Base-by-base conservation (phyloP, 257 asterid genomes). In the Jaltomata sinuosa region DNA sequence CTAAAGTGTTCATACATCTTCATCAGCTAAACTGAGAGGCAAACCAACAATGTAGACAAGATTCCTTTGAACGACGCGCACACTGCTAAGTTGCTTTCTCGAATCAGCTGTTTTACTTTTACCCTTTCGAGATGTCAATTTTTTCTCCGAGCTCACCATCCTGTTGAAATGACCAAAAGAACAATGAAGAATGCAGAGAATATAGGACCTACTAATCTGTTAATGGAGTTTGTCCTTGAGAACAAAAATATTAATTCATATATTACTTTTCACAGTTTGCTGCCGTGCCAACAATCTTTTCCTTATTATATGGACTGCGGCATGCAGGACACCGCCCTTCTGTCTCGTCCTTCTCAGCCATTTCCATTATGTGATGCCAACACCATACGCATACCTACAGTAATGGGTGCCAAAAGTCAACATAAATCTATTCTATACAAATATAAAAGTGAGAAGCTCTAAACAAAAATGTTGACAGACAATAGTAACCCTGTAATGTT, bases 261-360 rank as follows among this genome's bases (percentile, higher is more conserved):
- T 25, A 79, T 45, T 86, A 97, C 99, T 94, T 93, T 85, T 87
- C 98, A 90, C 98, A 90, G 57, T 87, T 93, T 81, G 97, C 92
- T 54, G 96, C 86, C 69, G 64, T 95, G 83, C 94, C 98, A 78
- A 95, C 98, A 90, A 97, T 91, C 93, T 93, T 97, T 86, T 97
- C 98, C 93, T 97, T 97, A 90, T 97, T 92, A 90, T 97, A 97
- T 89, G 98, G 95, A 85, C 89, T 85, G 79, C 99, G 98, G 85
- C 99, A 97, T 85, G 98, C 99, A 27, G 99, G 99, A 87, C 99
- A 97, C 22, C 99, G 97, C 53, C 99, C 98, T 86, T 92, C 97
- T 68, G 96, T 89, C 85, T 90, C 94, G 88, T 95, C 98, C 89
- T 95, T 97, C 93, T 95, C 99, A 71, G 98, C 99, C 98, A 97